Base-by-base conservation (phyloP, 257 asterid species). In the Nicotiana tabacum region DNA sequence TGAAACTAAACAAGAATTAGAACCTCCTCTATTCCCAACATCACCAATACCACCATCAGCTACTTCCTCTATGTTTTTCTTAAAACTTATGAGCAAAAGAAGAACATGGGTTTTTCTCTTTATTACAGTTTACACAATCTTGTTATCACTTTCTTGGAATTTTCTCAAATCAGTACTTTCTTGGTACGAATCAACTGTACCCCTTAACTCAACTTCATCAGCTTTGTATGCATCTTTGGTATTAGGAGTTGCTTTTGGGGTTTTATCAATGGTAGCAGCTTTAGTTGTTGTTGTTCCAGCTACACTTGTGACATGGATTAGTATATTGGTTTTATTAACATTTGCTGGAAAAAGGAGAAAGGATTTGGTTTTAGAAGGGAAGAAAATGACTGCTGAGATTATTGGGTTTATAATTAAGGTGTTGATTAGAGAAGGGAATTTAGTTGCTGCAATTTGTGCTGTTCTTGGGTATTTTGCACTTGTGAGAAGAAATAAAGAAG, bases 251-350 rank as follows among this genome's bases (percentile, higher is more conserved):
- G 91, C 97, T 3, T 95, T 95, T 84, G 98, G 98, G 32, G 58
- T 93, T 13, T 91, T 95, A 0, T 95, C 98, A 0, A 87, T 91
- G 91, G 98, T 91, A 83, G 92, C 97, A 61, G 98, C 98, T 64
- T 80, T 93, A 77, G 93, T 94, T 55, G 98, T 93, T 53, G 98
- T 92, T 7, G 96, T 93, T 4, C 98, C 98, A 58, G 98, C 98
- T 29, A 95, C 97, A 0, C 77, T 95, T 83, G 93, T 95, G 66
- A 95, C 97, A 9, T 95, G 98, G 97, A 93, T 93, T 2, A 87
- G 94, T 17, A 91, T 95, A 60, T 91, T 95, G 24, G 98, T 93
- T 83, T 83, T 95, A 11, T 64, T 95, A 81, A 89, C 97, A n/a
- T 95, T 95, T 56, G 88, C 80, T 9, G 98, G 98, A 76, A 95